Percentiles rank a stretch among this genome's conserved stretches.
Evolutionary conservation across 352 stramenopile species (phyloP).

Genomic region (Phytophthora idaei): DNA sequence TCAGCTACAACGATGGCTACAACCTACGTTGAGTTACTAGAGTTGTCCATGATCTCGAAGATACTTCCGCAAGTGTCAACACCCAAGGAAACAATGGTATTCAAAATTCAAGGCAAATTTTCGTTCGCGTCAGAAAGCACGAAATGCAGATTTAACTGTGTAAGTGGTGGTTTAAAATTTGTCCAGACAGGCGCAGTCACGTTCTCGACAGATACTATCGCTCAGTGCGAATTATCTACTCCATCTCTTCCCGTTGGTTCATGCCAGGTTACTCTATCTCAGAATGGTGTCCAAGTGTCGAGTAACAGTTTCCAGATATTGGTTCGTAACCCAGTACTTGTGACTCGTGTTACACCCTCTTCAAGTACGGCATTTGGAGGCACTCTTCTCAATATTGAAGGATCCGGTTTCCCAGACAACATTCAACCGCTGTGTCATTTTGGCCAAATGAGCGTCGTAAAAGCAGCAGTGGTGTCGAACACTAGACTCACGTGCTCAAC

Average conservation of each 20-base stretch:
- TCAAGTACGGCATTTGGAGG: slow-evolving; percentile 29
- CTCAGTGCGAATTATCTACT: slow-evolving; percentile 31
- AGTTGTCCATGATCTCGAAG: slow-evolving; percentile 32
- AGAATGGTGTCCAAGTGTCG: slow-evolving; percentile 33
- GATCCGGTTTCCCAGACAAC: slow-evolving; percentile 30
- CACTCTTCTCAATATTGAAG: slow-evolving; percentile 40
- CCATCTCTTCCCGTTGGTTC: not conserved
- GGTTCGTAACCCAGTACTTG: slow-evolving; percentile 14
- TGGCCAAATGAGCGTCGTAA: slow-evolving; percentile 11
- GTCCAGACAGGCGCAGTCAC: slow-evolving; percentile 13
- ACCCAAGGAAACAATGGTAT: slow-evolving; percentile 15
- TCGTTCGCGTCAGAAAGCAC: slow-evolving; percentile 24
- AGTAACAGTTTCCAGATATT: slow-evolving; percentile 27
- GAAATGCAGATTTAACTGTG: slow-evolving; percentile 35
- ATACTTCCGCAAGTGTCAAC: slow-evolving; percentile 14
- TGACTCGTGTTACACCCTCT: slow-evolving; percentile 30
- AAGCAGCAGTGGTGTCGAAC: slow-evolving; percentile 30
- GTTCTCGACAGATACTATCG: slow-evolving; percentile 23
- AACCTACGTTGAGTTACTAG: slow-evolving; percentile 30
- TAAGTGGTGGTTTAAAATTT: not conserved
- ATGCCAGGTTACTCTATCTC: slow-evolving; percentile 35
- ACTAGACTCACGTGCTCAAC: slow-evolving; percentile 29
- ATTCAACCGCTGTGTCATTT: slow-evolving; percentile 44
- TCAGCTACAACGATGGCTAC: slow-evolving; percentile 2
- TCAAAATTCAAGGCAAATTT: slow-evolving; percentile 42